phyloP scores from a whole-genome alignment of 352 stramenopile species.

The Globisporangium barbulae region DNA sequence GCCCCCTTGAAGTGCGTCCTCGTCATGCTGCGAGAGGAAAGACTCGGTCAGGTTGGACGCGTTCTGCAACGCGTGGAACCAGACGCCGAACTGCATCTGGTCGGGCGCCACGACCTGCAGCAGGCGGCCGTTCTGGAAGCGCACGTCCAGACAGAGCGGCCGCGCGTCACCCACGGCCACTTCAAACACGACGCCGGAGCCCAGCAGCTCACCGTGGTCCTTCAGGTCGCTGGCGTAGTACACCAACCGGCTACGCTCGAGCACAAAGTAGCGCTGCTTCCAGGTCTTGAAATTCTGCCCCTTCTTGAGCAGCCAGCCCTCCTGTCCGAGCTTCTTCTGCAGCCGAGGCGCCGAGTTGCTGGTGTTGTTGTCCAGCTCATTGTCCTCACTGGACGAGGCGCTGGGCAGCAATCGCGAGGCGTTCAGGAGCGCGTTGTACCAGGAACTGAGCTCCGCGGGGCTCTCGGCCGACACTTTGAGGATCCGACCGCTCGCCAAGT shows the following conservation, averaged over 20 bases:
- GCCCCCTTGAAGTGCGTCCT: conserved; percentile 6
- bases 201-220: conserved; percentile 37
- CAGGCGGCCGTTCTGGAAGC: conserved; percentile 71
- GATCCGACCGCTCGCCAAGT: conserved; percentile 41
- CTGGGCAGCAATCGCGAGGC: conserved; percentile 15
- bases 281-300: conserved; percentile 81
- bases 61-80: conserved; percentile 44
- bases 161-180: conserved; percentile 48
- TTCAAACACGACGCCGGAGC: conserved; percentile 67
- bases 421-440: conserved; percentile 38
- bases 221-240: conserved; percentile 45
- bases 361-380: neutral
- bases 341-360: neutral
- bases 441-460: conserved; percentile 41
- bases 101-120: conserved; percentile 62
- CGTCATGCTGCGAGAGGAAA: conserved; percentile 43
- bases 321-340: conserved; percentile 11
- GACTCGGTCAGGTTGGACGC: conserved; percentile 67
- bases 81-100: conserved; percentile 46
- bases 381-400: conserved; percentile 3
- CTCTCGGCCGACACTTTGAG: conserved; percentile 48
- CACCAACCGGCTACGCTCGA: conserved; percentile 55
- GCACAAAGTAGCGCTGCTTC: conserved; percentile 78
- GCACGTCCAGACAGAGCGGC: conserved; percentile 63
- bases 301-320: conserved; percentile 79